These are phyloP conservation scores for Botrytis medusae DNA, from an alignment of 2,329 filamentous ascomycete species.

Conservation along the genomic window DNA sequence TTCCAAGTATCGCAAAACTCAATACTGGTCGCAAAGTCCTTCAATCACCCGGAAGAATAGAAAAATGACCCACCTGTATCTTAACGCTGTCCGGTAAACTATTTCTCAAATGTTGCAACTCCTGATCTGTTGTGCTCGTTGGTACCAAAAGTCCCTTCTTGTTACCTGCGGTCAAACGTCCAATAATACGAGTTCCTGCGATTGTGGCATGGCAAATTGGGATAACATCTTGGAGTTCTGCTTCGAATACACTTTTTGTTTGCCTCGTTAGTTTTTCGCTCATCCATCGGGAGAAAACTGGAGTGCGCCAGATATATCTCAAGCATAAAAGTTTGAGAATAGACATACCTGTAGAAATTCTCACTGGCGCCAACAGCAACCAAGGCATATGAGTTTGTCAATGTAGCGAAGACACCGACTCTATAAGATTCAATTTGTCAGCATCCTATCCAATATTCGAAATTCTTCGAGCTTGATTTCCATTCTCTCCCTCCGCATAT, in stretches of 20 bases:
- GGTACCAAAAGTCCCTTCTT: conserved; percentile 95
- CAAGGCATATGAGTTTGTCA: conserved; percentile 96
- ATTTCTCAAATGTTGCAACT: conserved; percentile 95
- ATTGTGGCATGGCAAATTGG: conserved; percentile 97
- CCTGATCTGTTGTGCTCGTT: conserved; percentile 94
- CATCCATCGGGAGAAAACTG: background rate
- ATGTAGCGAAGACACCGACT: conserved; percentile 93
- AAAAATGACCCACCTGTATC: conserved; percentile 56
- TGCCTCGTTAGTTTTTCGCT: conserved; percentile 10
- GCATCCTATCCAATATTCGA: background rate
- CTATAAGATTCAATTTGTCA: conserved; percentile 46
- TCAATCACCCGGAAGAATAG: background rate
- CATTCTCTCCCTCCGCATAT: background rate
- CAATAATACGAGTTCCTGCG: conserved; percentile 93
- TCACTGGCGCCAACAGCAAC: conserved; percentile 93
- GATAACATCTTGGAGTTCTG: conserved; percentile 94
- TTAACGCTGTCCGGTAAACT: conserved; percentile 87
- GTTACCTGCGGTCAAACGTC: conserved; percentile 93
- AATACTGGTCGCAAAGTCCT: background rate
- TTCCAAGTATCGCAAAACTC: background rate
- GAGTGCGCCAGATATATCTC: background rate
- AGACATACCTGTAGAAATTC: conserved; percentile 87
- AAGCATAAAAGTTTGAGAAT: background rate
- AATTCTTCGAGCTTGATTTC: background rate
- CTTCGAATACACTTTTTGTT: conserved; percentile 80